A percentile compares a stretch with the other conserved stretches of the same genome.
These are phyloP conservation scores for Fusarium succisae DNA, from an alignment of 2,329 filamentous ascomycete genomes.

Conservation along the genomic window DNA sequence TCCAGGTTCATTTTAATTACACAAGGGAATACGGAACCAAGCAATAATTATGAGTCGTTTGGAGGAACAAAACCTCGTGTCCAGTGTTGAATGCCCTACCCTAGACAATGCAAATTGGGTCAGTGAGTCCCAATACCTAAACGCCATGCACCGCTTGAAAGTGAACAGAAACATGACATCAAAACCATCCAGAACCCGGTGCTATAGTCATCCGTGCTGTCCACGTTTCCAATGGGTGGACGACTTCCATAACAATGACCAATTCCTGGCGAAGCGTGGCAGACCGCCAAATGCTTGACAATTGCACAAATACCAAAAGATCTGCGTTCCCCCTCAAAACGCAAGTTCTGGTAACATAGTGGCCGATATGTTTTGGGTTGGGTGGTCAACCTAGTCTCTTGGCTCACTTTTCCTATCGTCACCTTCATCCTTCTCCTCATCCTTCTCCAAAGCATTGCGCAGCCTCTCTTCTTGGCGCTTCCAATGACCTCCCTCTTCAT, in stretches of 20 bases:
- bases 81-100: neutral
- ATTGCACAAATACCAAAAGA: neutral
- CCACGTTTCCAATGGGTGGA: no score
- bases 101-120: conserved; percentile 2
- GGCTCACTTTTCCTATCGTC: conserved; percentile 47
- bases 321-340: neutral
- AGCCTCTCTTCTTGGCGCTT: conserved; percentile 80
- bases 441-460: conserved; percentile 55
- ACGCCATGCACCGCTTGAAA: conserved; percentile 14
- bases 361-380: neutral
- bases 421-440: conserved; percentile 51
- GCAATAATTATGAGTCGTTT: neutral
- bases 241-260: neutral
- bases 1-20: no score
- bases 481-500: conserved; percentile 89
- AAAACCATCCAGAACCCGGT: no score
- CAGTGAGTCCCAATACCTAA: neutral
- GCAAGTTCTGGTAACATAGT: neutral
- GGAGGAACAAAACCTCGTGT: neutral
- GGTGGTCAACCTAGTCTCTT: conserved; percentile 6
- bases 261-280: neutral
- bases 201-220: neutral
- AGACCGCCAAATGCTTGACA: neutral
- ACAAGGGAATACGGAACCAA: neutral
- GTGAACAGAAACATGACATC: neutral